phyloP scores from a whole-genome alignment of 2,329 filamentous ascomycete species.

The Scedosporium apiospermum region DNA sequence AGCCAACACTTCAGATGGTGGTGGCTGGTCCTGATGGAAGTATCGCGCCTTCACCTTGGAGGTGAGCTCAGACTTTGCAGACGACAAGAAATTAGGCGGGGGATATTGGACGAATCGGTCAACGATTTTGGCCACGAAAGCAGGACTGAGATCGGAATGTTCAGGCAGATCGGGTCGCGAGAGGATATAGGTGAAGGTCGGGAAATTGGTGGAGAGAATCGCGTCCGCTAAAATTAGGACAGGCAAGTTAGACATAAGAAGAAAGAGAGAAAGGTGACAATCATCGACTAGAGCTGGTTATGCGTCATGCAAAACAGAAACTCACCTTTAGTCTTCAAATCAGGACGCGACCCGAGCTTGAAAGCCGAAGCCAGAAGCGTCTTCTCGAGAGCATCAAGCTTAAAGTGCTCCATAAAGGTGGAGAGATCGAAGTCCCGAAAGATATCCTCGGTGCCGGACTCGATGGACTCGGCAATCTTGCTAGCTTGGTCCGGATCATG shows the following conservation, averaged over 20 bases:
- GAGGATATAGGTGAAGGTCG: conserved; percentile 68
- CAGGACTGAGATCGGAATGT: conserved; percentile 55
- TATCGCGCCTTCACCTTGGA: conserved; percentile 62
- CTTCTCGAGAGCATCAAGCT: conserved; percentile 80
- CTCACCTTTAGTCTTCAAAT: conserved; percentile 81
- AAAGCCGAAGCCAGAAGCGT: conserved; percentile 82
- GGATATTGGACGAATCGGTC: conserved; percentile 83
- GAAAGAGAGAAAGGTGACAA: not conserved
- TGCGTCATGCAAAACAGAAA: not conserved
- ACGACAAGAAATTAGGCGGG: conserved; percentile 74
- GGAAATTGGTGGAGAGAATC: conserved; percentile 74
- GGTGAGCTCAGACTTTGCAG: conserved; percentile 59
- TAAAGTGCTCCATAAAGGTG: conserved; percentile 93
- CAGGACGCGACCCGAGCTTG: conserved; percentile 68
- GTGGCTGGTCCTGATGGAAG: conserved; percentile 49
- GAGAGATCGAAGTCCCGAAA: conserved; percentile 96
- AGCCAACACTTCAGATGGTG: conserved; percentile 62
- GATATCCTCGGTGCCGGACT: conserved; percentile 81
- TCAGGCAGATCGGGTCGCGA: conserved; percentile 53
- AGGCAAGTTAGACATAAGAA: conserved; percentile 8
- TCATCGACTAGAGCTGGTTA: not conserved
- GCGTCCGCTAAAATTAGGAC: conserved; percentile 57
- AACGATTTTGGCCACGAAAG: conserved; percentile 70
- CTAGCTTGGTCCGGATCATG: conserved; percentile 72
- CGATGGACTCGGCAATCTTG: conserved; percentile 89